Evolutionary conservation across 768 basidiomycete genomes (phyloP).

Genomic region (Hirschioporus abietinus): DNA sequence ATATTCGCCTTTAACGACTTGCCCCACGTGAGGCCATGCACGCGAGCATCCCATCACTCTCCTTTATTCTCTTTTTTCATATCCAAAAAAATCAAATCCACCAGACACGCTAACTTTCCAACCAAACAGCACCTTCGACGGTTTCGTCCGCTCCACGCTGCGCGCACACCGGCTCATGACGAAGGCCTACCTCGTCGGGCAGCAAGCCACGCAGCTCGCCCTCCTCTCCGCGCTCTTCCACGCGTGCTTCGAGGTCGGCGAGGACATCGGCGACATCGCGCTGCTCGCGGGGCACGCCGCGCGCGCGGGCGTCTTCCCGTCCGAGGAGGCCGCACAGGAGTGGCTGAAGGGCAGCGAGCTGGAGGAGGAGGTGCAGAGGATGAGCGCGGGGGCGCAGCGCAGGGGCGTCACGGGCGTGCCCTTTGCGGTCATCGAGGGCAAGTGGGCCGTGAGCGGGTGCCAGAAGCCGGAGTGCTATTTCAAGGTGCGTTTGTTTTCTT

Average conservation of each 20-base stretch:
- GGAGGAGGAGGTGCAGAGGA: conserved; percentile 54
- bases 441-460: conserved; percentile 72
- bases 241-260: conserved; percentile 57
- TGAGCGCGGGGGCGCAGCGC: conserved; percentile 55
- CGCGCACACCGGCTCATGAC: conserved; percentile 66
- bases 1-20: no score
- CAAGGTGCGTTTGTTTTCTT: conserved; percentile 38
- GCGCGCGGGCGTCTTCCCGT: conserved; percentile 49
- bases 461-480: conserved; percentile 68
- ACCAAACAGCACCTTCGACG: conserved; percentile 45
- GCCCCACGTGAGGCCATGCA: background rate
- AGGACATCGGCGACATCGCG: conserved; percentile 55
- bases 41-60: background rate
- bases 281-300: conserved; percentile 58
- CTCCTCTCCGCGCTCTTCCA: conserved; percentile 57
- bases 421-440: conserved; percentile 71
- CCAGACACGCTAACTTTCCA: background rate
- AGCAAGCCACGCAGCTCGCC: conserved; percentile 52
- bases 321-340: conserved; percentile 56
- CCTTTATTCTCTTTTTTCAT: background rate
- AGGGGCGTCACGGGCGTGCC: conserved; percentile 77
- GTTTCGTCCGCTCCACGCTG: conserved; percentile 60
- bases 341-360: conserved; percentile 67
- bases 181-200: conserved; percentile 61
- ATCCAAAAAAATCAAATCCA: background rate